These are phyloP conservation scores for Phytophthora quininea DNA, from an alignment of 352 stramenopile genomes.

Conservation along the genomic window DNA sequence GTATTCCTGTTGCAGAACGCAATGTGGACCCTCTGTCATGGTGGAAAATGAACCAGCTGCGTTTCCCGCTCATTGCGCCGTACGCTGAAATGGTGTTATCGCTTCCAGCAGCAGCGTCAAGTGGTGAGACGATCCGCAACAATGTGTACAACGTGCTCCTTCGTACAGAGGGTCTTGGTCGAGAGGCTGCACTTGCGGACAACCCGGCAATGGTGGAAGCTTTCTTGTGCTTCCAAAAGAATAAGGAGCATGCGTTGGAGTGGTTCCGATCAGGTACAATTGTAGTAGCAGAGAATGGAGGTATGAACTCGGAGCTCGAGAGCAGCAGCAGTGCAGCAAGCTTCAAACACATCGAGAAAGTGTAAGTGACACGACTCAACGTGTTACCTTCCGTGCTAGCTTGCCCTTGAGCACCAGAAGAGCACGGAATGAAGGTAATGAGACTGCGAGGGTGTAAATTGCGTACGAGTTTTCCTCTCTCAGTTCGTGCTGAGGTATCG, in stretches of 20 bases:
- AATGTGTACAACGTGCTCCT: constrained; percentile 62
- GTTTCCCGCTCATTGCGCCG: constrained; percentile 77
- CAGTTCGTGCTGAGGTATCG: too few species aligned
- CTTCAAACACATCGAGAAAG: constrained; percentile 83
- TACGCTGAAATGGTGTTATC: constrained; percentile 80
- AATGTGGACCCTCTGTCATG: constrained; percentile 76
- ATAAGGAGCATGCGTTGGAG: constrained; percentile 76
- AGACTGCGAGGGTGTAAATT: background rate
- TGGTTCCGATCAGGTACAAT: constrained; percentile 66
- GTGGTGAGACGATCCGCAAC: constrained; percentile 54
- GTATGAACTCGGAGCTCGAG: constrained; percentile 39
- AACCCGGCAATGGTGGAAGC: constrained; percentile 68
- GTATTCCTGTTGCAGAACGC: constrained; percentile 70
- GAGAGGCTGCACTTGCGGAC: constrained; percentile 49
- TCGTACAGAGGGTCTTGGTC: constrained; percentile 52
- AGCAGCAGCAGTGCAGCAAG: constrained; percentile 35
- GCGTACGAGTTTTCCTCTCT: background rate
- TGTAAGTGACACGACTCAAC: constrained; percentile 28
- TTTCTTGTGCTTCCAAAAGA: constrained; percentile 85
- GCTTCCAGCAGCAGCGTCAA: constrained; percentile 67
- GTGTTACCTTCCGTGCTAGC: background rate
- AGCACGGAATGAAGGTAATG: constrained; percentile 8
- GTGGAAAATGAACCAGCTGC: constrained; percentile 83
- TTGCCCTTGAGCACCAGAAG: constrained; percentile 1
- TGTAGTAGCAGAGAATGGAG: constrained; percentile 27